Base-by-base conservation (phyloP, 78 protist species). In the Anaeramoeba flamelloides region DNA sequence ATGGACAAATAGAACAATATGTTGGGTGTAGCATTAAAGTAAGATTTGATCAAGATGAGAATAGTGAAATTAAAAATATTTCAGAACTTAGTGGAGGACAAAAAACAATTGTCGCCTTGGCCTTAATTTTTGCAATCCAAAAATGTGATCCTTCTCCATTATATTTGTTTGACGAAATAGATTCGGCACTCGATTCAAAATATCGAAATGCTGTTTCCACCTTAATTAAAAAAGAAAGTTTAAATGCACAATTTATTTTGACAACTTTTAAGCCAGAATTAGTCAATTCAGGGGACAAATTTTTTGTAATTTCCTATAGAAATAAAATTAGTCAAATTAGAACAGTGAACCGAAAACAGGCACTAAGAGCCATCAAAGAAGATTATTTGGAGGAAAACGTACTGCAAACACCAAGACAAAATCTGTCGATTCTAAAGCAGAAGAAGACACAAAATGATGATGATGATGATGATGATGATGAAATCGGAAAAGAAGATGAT, bases 101-200 rank as follows among this genome's bases (percentile, higher is more conserved):
- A 86, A 95, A 95, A 2, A 81, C 97, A n/a, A 41, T 97, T 31
- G 97, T 96, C 0, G 95, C 99, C n/a, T 89, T 97, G 3, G 83
- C 95, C 1, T 78, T 97, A 31, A 94, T 97, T 39, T 95, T 97
- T 33, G 98, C 99, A 22, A 94, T 97, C 33, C 99, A 97, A 83
- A 82, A 88, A n/a, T 83, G 91, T 4, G 99, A 96, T 75, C 97
- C 98, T 0, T 97, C 99, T 1, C 98, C 99, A 31, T 97, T 97
- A 86, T 97, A 97, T 79, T 82, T 95, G 2, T 93, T 97, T 75
- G 99, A 97, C 79, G 99, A 97, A 87, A 89, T 97, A 40, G 99
- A 97, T 79, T 89, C 98, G 12, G 93, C 92, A 2, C 89, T 97
- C 32, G 99, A 97, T 85, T 86, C 87, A 1, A 53, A 77, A 75